Percentiles rank a stretch among this genome's conserved stretches.
Evolutionary conservation across 306 rosid genomes (phyloP).

Genomic region (Medicago arabica): DNA sequence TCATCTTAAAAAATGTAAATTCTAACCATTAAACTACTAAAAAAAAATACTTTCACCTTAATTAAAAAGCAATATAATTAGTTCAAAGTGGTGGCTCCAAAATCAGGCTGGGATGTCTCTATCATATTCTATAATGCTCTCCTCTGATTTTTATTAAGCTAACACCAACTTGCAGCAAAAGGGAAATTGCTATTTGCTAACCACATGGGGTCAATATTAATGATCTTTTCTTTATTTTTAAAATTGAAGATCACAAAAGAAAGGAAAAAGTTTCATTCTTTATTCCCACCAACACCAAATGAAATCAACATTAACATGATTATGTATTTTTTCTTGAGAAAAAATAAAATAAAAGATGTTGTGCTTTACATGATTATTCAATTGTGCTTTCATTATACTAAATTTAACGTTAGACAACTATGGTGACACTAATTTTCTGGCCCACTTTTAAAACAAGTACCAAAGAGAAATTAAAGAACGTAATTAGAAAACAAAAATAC

Average conservation of each 20-base stretch:
- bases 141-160: slow-evolving; percentile 1
- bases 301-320: slow-evolving; percentile 38
- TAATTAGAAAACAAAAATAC: too few relatives aligned
- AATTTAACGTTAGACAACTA: neutral
- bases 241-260: slow-evolving; percentile 21
- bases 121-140: slow-evolving; percentile 27
- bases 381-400: slow-evolving; percentile 1
- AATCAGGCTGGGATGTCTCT: slow-evolving; percentile 28
- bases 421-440: too few relatives aligned
- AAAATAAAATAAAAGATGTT: too few relatives aligned
- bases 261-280: slow-evolving; percentile 7
- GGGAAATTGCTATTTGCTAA: neutral
- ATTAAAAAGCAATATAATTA: neutral
- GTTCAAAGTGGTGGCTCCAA: slow-evolving; percentile 4
- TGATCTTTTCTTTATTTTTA: slow-evolving; percentile 21
- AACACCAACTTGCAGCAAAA: slow-evolving; percentile 31
- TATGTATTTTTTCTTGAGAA: neutral
- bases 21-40: too few relatives aligned
- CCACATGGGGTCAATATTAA: slow-evolving; percentile 29
- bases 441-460: too few relatives aligned
- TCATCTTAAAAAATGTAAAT: too few relatives aligned
- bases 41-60: neutral
- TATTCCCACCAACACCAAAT: neutral
- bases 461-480: too few relatives aligned
- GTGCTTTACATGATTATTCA: slow-evolving; percentile 25